A percentile compares a stretch with the other conserved stretches of the same genome.
These are phyloP conservation scores for Biancaea sappan DNA, from an alignment of 306 rosid species.

Conservation along the genomic window DNA sequence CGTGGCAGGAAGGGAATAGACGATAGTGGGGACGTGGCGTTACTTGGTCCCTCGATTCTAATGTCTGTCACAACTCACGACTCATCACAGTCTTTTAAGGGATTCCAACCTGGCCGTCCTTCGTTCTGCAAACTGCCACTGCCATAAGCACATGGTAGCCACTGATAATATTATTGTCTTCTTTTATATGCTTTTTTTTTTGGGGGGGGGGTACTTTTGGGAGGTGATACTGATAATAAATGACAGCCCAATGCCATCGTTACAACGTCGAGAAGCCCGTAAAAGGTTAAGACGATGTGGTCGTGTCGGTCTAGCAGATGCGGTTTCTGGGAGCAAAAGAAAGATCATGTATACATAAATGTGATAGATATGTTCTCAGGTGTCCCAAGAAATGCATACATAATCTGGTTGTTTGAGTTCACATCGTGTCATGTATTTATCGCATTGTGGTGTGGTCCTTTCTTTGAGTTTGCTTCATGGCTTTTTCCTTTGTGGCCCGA, in stretches of 20 bases:
- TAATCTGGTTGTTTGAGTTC: too few relatives aligned
- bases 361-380: not conserved
- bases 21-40: conserved; percentile 37
- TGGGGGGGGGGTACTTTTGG: not conserved
- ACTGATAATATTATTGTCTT: not conserved
- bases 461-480: not conserved
- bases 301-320: not conserved
- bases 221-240: not conserved
- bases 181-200: not conserved
- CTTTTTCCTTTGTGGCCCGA: not conserved
- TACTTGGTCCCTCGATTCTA: conserved; percentile 29
- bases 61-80: conserved; percentile 7
- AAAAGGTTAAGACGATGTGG: not conserved
- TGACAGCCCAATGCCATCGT: not conserved
- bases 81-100: conserved; percentile 26
- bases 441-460: not conserved
- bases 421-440: not conserved
- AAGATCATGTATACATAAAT: not conserved
- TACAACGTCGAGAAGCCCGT: not conserved
- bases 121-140: conserved; percentile 25
- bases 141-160: conserved; percentile 50
- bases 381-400: not conserved
- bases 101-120: conserved; percentile 42
- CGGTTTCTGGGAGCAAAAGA: not conserved
- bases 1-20: conserved; percentile 34